Conservation (phyloP, 2,329 filamentous ascomycete species). For the Phyllosticta citriasiana region DNA sequence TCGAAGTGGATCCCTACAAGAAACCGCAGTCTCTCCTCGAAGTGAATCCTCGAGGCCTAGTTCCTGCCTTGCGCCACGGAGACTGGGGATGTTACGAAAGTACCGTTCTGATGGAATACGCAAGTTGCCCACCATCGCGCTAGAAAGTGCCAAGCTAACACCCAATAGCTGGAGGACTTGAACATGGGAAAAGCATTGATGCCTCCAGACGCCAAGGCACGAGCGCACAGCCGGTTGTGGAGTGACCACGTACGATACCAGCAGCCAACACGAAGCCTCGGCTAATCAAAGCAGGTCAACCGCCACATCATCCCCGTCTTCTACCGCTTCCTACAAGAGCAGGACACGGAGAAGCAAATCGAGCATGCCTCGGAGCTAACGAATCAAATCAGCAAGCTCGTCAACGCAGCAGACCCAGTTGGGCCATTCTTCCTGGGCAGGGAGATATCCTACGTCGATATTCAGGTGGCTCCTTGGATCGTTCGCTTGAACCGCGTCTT, state of each 20-base stretch:
- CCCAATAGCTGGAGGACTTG: slow-evolving; percentile 61
- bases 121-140: slow-evolving; percentile 23
- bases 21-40: slow-evolving; percentile 62
- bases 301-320: slow-evolving; percentile 66
- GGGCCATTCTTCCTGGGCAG: slow-evolving; percentile 62
- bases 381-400: slow-evolving; percentile 52
- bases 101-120: slow-evolving; percentile 75
- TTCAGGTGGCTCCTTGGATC: slow-evolving; percentile 68
- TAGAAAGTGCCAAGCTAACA: not conserved
- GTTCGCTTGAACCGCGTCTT: slow-evolving; percentile 58
- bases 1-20: slow-evolving; percentile 72
- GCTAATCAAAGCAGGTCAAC: slow-evolving; percentile 52
- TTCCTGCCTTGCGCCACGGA: slow-evolving; percentile 67
- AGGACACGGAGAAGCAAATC: slow-evolving; percentile 49
- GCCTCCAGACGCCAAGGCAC: slow-evolving; percentile 54
- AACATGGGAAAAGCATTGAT: slow-evolving; percentile 50
- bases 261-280: not conserved
- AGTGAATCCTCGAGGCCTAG: slow-evolving; percentile 64
- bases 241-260: slow-evolving; percentile 54
- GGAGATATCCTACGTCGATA: slow-evolving; percentile 55
- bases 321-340: slow-evolving; percentile 60
- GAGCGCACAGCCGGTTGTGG: slow-evolving; percentile 71
- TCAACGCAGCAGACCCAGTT: slow-evolving; percentile 45
- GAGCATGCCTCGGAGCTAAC: slow-evolving; percentile 53
- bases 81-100: slow-evolving; percentile 79